Base-by-base conservation (phyloP, 257 asterid species). In the Ajuga chamaepitys region DNA sequence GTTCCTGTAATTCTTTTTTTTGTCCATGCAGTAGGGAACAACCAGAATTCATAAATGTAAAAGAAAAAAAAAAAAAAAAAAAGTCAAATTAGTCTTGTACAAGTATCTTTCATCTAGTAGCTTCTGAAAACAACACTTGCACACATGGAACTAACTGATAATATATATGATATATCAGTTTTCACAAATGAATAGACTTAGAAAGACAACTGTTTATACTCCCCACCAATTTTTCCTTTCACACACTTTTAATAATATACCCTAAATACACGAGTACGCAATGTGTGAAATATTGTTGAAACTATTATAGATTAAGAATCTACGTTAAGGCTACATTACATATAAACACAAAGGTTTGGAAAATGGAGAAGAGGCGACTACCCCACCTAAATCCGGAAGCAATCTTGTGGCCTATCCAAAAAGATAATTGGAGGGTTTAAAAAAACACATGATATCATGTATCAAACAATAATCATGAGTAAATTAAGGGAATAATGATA, bases 21-120 rank as follows among this genome's bases (percentile, higher is more conserved):
- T 82, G 92, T 81, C 92, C 74, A 75, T 68, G 83, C 62, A 75
- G 73, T 69, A 62, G 88, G 97, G 89, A 85, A 77, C 88, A 85
- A 83, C 79, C 79, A 73, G 58, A 74, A 70, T 71, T 67, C 78
- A 81, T 74, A 77, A 70, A 77, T 77, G 82, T 78, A 56, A 70
- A 67, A 71, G 68, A 44, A 62, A 56, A 18, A 13, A 38, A 35
- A 0, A 13, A 10, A 20, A 42, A 34, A 45, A 21, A 17, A 47
- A 25, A 44, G 7, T 10, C 24, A 25, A 41, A 37, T 25, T 20
- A 13, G 0, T 22, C 17, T 72, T 34, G 30, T 47, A 21, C 26
- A 11, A 17, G 14, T 58, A 32, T 62, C 40, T 62, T 52, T 48
- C 58, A 40, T 40, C 48, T 9, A 0, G 40, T 25, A 25, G 56